Evolutionary conservation across 2,329 filamentous ascomycete species (phyloP), one percentile per base, ranked within the genome.

Genomic region (Pestalotiopsis sp.): DNA sequence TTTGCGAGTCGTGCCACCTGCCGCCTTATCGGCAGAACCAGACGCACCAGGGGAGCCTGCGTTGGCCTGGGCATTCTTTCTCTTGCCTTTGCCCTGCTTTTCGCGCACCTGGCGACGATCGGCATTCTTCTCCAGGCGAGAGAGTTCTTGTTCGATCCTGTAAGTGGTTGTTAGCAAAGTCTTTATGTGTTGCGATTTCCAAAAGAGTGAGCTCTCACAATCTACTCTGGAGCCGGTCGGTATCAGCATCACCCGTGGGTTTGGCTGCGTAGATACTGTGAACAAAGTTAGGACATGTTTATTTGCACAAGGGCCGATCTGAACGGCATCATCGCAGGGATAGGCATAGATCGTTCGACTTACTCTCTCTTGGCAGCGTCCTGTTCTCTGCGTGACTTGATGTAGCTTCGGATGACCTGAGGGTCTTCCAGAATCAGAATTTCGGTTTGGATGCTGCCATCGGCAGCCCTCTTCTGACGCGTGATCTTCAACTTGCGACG

Each of bases 61-160:
- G 64, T 84, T 85, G 64, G 69, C 70, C 63, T 77, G 75, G 66
- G 74, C 76, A 63, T 79, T 79, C 72, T 86, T 85, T 71, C 86
- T 85, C 65, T 88, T 81, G 74, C 89, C 91, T 80, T 97, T 98
- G 64, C 77, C 76, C 75, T 94, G 92, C 77, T 95, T 95, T 78
- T 98, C 95, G 76, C 95, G 94, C 70, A 93, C 93, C 76, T 95
- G 91, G 71, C 95, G 90, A 72, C 95, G 92, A 72, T 97, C 95
- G 74, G 94, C 94, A 84, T 98, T 99, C 76, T 95, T 93, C 76
- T 96, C 89, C 39, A 99, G 88, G 72, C 96, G 92, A 65, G 90
- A 90, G 66, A 97, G 88, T 79, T 98, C 95, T 73, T 88, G 87
- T 74, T 90, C 85, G 70, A 94, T 84, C 68, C 90, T 92, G 73